Conservation (phyloP, 23 red algal species). For the Gracilariopsis chorda region DNA sequence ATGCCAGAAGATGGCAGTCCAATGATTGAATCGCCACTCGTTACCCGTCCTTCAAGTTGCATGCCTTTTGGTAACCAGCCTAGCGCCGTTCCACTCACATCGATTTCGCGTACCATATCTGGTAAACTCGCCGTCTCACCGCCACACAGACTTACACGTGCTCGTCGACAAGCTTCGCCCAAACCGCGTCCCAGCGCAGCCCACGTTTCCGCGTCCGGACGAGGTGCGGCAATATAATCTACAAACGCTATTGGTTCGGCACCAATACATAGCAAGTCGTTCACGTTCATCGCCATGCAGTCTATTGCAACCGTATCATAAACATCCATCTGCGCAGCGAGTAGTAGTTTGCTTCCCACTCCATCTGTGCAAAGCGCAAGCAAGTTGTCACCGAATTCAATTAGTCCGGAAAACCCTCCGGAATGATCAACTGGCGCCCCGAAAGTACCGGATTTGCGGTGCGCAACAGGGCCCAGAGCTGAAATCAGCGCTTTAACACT, state of each 20-base stretch:
- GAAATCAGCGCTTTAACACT: conserved; percentile 57
- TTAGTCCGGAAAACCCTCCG: conserved; percentile 84
- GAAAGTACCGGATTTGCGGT: conserved; percentile 20
- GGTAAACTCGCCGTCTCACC: conserved; percentile 93
- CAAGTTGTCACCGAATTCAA: conserved; percentile 81
- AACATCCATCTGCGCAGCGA: conserved; percentile 60
- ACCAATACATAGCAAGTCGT: conserved; percentile 93
- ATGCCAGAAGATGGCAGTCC: conserved; percentile 83
- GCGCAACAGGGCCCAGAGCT: conserved; percentile 30
- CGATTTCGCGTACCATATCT: conserved; percentile 85
- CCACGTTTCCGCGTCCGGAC: conserved; percentile 56
- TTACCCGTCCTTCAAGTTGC: conserved; percentile 59
- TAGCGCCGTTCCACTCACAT: conserved; percentile 93
- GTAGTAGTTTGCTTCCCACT: conserved; percentile 85
- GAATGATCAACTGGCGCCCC: conserved; percentile 58
- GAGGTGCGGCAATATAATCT: conserved; percentile 92
- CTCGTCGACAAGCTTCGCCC: conserved; percentile 66
- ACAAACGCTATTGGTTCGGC: conserved; percentile 97
- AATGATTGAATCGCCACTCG: conserved; percentile 73
- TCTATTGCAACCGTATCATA: conserved; percentile 84
- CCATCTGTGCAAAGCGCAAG: conserved; percentile 90
- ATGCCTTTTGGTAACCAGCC: conserved; percentile 81
- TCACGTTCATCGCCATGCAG: conserved; percentile 97
- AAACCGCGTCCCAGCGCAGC: conserved; percentile 69
- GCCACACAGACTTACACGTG: conserved; percentile 80